phyloP scores from a whole-genome alignment of 2,329 filamentous ascomycete species.

The Fusarium paranaense region DNA sequence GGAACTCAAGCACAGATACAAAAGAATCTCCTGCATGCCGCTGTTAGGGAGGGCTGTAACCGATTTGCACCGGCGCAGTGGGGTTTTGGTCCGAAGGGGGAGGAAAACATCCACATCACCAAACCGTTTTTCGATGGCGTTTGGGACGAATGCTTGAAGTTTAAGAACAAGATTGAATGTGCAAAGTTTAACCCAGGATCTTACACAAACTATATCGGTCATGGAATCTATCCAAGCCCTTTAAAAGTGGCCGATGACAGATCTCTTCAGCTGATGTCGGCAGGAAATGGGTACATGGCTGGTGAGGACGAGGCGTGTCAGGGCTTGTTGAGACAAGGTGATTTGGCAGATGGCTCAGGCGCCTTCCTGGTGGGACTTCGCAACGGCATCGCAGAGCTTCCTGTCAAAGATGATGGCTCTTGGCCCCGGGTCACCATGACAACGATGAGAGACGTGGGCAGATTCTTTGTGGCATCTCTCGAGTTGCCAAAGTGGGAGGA shows the following conservation, averaged over 20 bases:
- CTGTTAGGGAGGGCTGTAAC: neutral
- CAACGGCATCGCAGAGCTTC: neutral
- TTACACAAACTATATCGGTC: neutral
- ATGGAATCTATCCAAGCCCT: neutral
- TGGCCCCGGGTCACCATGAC: neutral
- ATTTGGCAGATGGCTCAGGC: neutral
- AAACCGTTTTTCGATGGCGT: neutral
- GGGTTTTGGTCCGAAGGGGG: neutral
- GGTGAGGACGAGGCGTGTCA: neutral
- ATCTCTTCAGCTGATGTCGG: neutral
- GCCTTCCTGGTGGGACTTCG: neutral
- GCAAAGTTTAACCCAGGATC: neutral
- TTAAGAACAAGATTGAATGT: neutral
- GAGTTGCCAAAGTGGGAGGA: neutral
- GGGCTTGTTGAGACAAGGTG: neutral
- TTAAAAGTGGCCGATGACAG: neutral
- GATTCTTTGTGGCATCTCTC: neutral
- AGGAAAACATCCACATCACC: neutral
- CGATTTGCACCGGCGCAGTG: neutral
- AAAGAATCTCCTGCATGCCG: neutral
- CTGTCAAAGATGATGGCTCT: neutral
- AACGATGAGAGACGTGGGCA: neutral
- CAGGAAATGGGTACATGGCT: neutral
- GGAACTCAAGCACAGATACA: neutral
- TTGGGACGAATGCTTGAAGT: neutral